Conservation (phyloP, 371 early-diverging fungal genomes). For the Ordospora pajunii region DNA sequence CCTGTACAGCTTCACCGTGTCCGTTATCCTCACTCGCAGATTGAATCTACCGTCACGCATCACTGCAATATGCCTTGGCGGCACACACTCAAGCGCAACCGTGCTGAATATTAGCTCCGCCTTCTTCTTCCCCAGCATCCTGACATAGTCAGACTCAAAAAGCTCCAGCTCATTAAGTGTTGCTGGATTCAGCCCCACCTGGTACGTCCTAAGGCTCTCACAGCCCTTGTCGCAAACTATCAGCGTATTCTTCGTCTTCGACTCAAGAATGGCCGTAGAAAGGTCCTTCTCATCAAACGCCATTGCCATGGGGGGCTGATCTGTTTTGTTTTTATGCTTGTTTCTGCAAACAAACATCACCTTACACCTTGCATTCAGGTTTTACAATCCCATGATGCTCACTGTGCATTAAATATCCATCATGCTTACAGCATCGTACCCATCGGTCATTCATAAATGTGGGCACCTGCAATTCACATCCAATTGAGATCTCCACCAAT, state of each 20-base stretch:
- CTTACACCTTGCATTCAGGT: no score
- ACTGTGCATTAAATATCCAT: no score
- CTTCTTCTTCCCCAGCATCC: conserved; percentile 93
- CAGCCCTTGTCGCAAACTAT: conserved; percentile 30
- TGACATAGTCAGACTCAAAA: conserved; percentile 62
- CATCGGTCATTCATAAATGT: no score
- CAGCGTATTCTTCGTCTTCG: conserved; percentile 46
- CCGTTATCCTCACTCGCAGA: conserved; percentile 86
- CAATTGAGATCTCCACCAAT: no score
- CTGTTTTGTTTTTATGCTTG: neutral
- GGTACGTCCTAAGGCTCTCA: conserved; percentile 22
- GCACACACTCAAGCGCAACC: conserved; percentile 75
- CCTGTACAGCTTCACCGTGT: conserved; percentile 86
- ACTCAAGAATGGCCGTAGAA: conserved; percentile 60
- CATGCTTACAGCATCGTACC: no score
- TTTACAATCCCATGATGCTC: no score
- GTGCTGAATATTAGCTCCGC: conserved; percentile 86
- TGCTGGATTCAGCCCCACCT: conserved; percentile 49
- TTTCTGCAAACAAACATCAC: conserved; percentile 1
- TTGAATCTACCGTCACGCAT: conserved; percentile 77
- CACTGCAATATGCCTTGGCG: conserved; percentile 78
- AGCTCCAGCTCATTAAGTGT: conserved; percentile 48
- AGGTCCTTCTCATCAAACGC: conserved; percentile 25
- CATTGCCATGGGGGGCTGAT: neutral
- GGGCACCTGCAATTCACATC: no score